A percentile compares a stretch with the other conserved stretches of the same genome.
phyloP scores from a whole-genome alignment of 306 rosid genomes.

The Rosa multiflora region DNA sequence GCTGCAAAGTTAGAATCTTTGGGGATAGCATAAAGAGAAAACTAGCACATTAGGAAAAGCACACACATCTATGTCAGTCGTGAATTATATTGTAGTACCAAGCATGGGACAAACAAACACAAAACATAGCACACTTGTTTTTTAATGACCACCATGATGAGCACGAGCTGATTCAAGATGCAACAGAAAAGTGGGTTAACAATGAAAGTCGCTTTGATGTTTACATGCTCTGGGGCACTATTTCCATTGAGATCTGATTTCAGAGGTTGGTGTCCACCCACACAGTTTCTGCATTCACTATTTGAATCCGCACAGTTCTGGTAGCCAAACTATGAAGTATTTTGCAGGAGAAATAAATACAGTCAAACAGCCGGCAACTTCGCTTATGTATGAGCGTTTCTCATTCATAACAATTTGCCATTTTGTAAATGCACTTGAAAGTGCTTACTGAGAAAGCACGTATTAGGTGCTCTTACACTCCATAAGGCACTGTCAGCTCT shows the following conservation, averaged over 20 bases:
- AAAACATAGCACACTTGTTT: not conserved
- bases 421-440: not conserved
- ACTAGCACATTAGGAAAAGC: not conserved
- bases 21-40: conserved; percentile 1
- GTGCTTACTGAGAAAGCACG: not conserved
- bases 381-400: not conserved
- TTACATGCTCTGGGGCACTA: not conserved
- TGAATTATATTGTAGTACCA: not conserved
- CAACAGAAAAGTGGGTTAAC: not conserved
- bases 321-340: not conserved
- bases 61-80: not conserved
- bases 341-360: not conserved
- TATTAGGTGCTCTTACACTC: not conserved
- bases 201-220: not conserved
- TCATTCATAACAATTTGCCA: not conserved
- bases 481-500: not conserved
- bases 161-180: conserved; percentile 1
- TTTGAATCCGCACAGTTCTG: not conserved
- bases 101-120: conserved; percentile 9
- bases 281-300: not conserved
- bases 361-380: not conserved
- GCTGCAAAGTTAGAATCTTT: not conserved
- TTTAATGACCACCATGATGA: not conserved
- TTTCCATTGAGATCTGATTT: not conserved
- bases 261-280: not conserved